Base-by-base conservation (phyloP, 257 asterid genomes). In the Linderniella brevidens region DNA sequence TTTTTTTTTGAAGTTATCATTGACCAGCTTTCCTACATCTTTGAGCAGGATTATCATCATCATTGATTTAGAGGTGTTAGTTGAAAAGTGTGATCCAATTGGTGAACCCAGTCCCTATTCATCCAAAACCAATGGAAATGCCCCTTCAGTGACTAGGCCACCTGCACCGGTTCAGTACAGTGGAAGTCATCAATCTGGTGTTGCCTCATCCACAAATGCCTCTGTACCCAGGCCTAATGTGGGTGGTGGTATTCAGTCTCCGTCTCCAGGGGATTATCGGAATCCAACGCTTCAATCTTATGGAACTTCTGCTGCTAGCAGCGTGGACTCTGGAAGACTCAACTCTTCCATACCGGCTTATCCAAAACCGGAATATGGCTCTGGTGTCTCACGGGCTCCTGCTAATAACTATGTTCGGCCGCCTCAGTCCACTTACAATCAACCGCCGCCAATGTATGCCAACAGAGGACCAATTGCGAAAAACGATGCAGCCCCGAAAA, bases 381-480 rank as follows among this genome's bases (percentile, higher is more conserved):
- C 68, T 48, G 80, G 74, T 25, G 17, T 54, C 44, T 56, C 76
- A 41, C 76, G 72, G 52, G 45, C 75, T 56, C 67, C 94, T 17
- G 29, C 37, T 19, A 73, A 70, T 53, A 75, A 52, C 58, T 63
- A 77, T 64, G 69, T 58, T 58, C 92, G 75, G 12, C 82, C 85
- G 39, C 80, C 92, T 63, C 92, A 63, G 42, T 60, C 75, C 14
- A 58, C 60, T 13, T 66, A 77, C 58, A 69, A 79, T 59, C 93
- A 75, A 50, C 87, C 79, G 37, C 64, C 92, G 37, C 76, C 93
- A 0, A 40, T 56, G 64, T 81, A 52, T 63, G 57, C 73, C 15
- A 90, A 90, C 64, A 71, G 92, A 65, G 99, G 94, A 36, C 99
- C 96, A 48, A 58, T 75, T 44, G 76, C 88, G 17, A 81, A 61